Percentiles rank a stretch among this genome's conserved stretches.
These are phyloP conservation scores for Panicum miliaceum DNA, from an alignment of 176 grass and related monocot genomes.

Conservation along the genomic window DNA sequence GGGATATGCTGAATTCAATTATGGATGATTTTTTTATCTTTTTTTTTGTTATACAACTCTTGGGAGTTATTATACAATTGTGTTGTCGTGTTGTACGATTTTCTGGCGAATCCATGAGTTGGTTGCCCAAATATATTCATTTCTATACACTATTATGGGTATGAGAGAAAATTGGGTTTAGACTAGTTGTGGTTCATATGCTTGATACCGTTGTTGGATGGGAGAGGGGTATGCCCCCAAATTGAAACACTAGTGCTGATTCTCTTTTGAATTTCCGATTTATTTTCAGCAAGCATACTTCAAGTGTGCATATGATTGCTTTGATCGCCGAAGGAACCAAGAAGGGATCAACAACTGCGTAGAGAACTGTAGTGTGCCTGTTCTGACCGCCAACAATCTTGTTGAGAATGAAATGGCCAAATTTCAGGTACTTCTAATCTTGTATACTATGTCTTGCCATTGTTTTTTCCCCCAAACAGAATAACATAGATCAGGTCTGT, in stretches of 20 bases:
- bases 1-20: neutral
- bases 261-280: conserved; percentile 13
- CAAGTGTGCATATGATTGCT: conserved; percentile 93
- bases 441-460: neutral
- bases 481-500: neutral
- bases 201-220: neutral
- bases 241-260: conserved; percentile 10
- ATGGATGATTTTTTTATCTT: neutral
- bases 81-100: neutral
- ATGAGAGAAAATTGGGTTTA: neutral
- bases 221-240: neutral
- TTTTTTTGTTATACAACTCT: neutral
- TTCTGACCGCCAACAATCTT: conserved; percentile 75
- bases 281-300: conserved; percentile 92
- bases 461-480: neutral
- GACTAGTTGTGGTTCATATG: neutral
- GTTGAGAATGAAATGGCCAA: conserved; percentile 90
- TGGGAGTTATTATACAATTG: neutral
- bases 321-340: conserved; percentile 73
- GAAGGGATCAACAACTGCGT: conserved; percentile 84
- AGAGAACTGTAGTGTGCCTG: conserved; percentile 87
- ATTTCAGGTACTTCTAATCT: conserved; percentile 72
- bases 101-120: neutral
- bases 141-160: neutral
- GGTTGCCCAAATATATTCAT: neutral